These are phyloP conservation scores for Elsinoe arachidis DNA, from an alignment of 2,329 filamentous ascomycete species.

Conservation along the genomic window DNA sequence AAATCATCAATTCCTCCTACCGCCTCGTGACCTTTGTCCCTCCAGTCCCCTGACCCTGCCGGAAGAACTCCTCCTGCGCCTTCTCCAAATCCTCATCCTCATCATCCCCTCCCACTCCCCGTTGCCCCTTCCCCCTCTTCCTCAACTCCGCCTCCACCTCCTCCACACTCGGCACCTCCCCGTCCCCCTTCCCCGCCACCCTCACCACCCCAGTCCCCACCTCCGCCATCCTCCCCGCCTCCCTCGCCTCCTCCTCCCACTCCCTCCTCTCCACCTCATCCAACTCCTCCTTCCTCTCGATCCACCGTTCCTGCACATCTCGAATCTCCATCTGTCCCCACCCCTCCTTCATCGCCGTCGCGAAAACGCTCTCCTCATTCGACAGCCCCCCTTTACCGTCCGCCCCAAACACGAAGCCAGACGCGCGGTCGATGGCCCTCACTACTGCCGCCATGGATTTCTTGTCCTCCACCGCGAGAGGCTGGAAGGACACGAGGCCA, in stretches of 20 bases:
- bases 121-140: constrained; percentile 2
- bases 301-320: constrained; percentile 92
- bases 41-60: constrained; percentile 35
- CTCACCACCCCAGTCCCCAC: constrained; percentile 18
- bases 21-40: constrained; percentile 67
- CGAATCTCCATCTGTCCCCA: constrained; percentile 64
- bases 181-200: constrained; percentile 13
- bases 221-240: constrained; percentile 23
- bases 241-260: constrained; percentile 62
- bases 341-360: constrained; percentile 75
- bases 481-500: constrained; percentile 82
- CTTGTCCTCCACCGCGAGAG: constrained; percentile 91
- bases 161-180: constrained; percentile 17
- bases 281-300: constrained; percentile 80
- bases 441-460: constrained; percentile 91
- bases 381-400: constrained; percentile 58
- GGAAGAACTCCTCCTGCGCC: constrained; percentile 29
- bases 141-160: constrained; percentile 17
- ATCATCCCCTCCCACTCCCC: neutral
- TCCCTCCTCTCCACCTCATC: constrained; percentile 70
- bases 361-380: constrained; percentile 95
- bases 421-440: constrained; percentile 80
- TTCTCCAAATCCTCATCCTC: constrained; percentile 33
- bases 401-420: constrained; percentile 79
- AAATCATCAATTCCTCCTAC: constrained; percentile 14